Base-by-base conservation (phyloP, 768 basidiomycete species). In the Lactifluus piperatus region DNA sequence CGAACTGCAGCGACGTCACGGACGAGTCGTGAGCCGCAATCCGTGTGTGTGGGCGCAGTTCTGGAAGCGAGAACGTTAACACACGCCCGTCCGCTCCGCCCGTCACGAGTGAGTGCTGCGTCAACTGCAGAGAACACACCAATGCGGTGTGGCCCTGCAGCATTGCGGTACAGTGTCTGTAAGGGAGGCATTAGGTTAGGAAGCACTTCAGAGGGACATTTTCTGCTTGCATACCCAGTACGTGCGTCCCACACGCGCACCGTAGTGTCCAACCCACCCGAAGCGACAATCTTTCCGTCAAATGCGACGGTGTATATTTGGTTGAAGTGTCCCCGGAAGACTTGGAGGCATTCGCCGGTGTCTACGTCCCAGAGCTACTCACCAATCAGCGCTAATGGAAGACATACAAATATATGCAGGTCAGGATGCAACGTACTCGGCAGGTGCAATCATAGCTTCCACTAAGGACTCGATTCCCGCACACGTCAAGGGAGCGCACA, bases 191-290 rank as follows among this genome's bases (percentile, higher is more conserved):
- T 48, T 16, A 32, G 44, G 36, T 26, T 27, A 26, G 20, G 36
- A 24, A 24, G 5, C 24, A 34, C 16, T 11, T 20, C 9, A 8
- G 27, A 36, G 34, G 57, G 36, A 11, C 43, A 3, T 11, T 14
- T 56, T 49, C 10, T 10, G 50, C 51, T 62, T 53, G 79, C 79
- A 61, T 82, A 81, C 0, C 82, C 81, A 0, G 89, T 75, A 55
- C 90, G 79, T 6, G 86, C 90, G 65, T 99, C 95, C 95, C 95
- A 99, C 51, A 97, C 87, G 68, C 97, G 95, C 54, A 98, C 94
- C 20, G 97, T 93, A 63, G 98, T 97, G 71, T 98, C 97, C 68
- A 98, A 97, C 0, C 94, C 95, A 2, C 95, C 95, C 64, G 91
- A 93, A 0, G 95, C 95, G 24, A 99, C 78, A 20, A 95, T 75